Base-by-base conservation (phyloP, 768 basidiomycete genomes). In the Lactarius evosmus region DNA sequence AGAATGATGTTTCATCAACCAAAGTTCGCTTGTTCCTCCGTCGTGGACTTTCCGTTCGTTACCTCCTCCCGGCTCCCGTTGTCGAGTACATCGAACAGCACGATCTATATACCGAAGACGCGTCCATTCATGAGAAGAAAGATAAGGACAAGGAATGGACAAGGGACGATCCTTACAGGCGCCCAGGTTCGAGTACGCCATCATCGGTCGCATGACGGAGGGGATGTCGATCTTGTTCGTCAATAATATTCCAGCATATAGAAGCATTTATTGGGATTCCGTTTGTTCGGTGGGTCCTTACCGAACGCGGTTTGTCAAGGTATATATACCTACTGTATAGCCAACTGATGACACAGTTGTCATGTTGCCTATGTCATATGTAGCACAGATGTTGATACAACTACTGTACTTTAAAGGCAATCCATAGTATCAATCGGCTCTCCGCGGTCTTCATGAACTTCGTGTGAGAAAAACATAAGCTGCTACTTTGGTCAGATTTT, bases 1-100 rank as follows among this genome's bases (percentile, higher is more conserved):
- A 96, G 77, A 98, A 98, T 72, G 95, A 98, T 72, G 95, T 98
- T 51, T 95, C 93, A 7, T 94, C 91, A 68, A 97, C 95, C 25
- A 98, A 97, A 80, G 93, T 85, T 67, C 87, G 89, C 36, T 74
- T 91, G 33, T 90, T 92, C 77, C 78, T 93, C 58, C 80, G 89
- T 70, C 82, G 89, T 68, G 91, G 91, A 12, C 82, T 93, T 33
- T 91, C 88, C 34, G 85, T 90, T 68, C 87, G 91, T 69, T 99
- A 98, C 76, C 83, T 99, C 46, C 82, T 98, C 56, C 97, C 97
- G 11, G 83, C 88, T 56, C 83, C 86, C 40, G 96, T 98, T 54
- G 92, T 95, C 65, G 87, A 95, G 67, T 99, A 99, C 73, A 99
- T 98, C 76, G 88, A 94, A 73, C 81, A 90, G 72, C 79, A 95